Base-by-base conservation (phyloP, 148 eudicot species). In the Silene conica region DNA sequence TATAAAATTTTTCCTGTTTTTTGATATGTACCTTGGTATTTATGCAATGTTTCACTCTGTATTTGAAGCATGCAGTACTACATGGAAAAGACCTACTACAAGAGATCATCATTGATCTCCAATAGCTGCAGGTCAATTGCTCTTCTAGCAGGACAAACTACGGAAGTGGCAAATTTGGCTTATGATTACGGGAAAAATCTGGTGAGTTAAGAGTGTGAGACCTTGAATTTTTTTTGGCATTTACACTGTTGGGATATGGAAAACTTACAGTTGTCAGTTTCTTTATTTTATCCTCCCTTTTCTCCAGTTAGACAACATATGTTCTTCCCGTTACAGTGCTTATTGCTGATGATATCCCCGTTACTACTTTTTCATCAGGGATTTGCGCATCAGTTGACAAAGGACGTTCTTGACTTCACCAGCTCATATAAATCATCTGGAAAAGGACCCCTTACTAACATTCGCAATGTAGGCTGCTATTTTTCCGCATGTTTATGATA, bases 101-200 rank as follows among this genome's bases (percentile, higher is more conserved):
- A 94, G 86, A 94, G 97, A 38, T 97, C 97, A 10, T 91, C 98
- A 20, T 79, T 94, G 77, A 89, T 94, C 65, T 91, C 98, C 54
- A 94, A 94, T 85, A 94, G 98, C 83, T 94, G 93, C 89, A 91
- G 91, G 80, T 89, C 98, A 25, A 84, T 91, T 86, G 98, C 98
- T 66, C 88, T 94, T 81, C 91, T 94, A 69, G 89, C 95, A 16
- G 98, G 98, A 72, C 95, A 94, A 83, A 87, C 91, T 61, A 78
- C 93, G 1, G 98, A 94, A 80, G 96, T 91, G 77, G 85, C 97
- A 71, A 81, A 80, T 6, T 73, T 89, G 82, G 98, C 98, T 43
- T 89, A 70, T 79, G 98, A 91, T 58, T 94, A 94, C 74, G 98
- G 98, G 67, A 94, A 86, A 75, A 94, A 94, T 84, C 88, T 94